Evolutionary conservation across 345 rosid species (phyloP).

Genomic region (Mercurialis annua): DNA sequence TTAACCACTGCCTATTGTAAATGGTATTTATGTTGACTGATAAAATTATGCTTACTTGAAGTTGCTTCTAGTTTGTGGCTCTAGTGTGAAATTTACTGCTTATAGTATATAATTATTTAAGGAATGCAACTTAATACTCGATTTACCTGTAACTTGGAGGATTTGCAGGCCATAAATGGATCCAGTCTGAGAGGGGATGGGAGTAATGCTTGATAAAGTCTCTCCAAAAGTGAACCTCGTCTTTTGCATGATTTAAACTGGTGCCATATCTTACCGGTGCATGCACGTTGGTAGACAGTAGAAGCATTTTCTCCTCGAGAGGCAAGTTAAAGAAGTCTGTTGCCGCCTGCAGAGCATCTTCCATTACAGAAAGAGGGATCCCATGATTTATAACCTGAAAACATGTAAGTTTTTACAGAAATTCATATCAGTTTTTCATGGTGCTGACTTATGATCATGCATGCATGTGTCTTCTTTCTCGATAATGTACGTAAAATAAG

Average conservation of each 20-base stretch:
- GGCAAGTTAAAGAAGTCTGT: constrained; percentile 53
- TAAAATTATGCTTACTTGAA: background rate
- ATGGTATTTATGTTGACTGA: background rate
- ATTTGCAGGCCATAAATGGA: constrained; percentile 55
- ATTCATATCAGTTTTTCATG: background rate
- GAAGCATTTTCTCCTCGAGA: constrained; percentile 47
- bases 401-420: constrained; percentile 13
- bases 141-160: constrained; percentile 57
- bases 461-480: constrained; percentile 14
- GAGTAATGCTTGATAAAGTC: constrained; percentile 64
- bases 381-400: constrained; percentile 52
- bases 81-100: background rate
- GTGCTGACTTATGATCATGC: constrained; percentile 9
- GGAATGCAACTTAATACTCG: background rate
- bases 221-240: constrained; percentile 58
- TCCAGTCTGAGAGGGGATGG: constrained; percentile 58
- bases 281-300: constrained; percentile 43
- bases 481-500: background rate
- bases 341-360: constrained; percentile 45
- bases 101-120: background rate
- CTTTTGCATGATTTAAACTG: constrained; percentile 49
- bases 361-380: constrained; percentile 33
- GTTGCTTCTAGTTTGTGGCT: background rate
- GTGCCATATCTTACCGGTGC: constrained; percentile 59
- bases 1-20: background rate